Evolutionary conservation across 768 basidiomycete genomes (phyloP).

Genomic region (Rubroboletus pulcherrimus): DNA sequence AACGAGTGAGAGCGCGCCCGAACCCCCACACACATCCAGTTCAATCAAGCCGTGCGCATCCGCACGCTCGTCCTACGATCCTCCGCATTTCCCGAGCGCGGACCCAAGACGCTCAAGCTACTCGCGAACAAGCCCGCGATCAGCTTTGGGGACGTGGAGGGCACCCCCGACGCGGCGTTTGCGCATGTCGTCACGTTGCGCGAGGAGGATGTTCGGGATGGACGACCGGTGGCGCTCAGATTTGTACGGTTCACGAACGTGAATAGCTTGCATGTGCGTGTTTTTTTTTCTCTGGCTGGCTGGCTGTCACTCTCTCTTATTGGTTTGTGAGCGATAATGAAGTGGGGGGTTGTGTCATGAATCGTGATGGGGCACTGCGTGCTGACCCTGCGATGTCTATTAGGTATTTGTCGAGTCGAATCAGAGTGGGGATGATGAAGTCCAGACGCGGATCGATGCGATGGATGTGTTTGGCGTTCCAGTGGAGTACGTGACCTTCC

Average conservation of each 20-base stretch:
- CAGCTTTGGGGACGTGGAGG: slow-evolving; percentile 65
- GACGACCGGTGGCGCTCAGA: slow-evolving; percentile 49
- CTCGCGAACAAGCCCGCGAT: slow-evolving; percentile 56
- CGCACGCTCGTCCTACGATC: slow-evolving; percentile 54
- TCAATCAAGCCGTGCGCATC: slow-evolving; percentile 65
- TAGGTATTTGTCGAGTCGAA: slow-evolving; percentile 71
- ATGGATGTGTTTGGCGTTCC: slow-evolving; percentile 62
- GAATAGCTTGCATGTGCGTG: slow-evolving; percentile 55
- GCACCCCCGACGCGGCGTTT: slow-evolving; percentile 44
- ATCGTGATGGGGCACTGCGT: not conserved
- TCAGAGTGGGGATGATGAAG: slow-evolving; percentile 54
- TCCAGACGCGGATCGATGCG: slow-evolving; percentile 56
- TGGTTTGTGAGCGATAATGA: too few species aligned
- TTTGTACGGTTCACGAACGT: slow-evolving; percentile 71
- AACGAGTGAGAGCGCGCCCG: not conserved
- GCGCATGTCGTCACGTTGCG: slow-evolving; percentile 56
- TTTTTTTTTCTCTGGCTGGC: too few species aligned
- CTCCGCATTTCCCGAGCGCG: slow-evolving; percentile 35
- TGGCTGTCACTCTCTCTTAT: too few species aligned
- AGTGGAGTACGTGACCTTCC: slow-evolving; percentile 44
- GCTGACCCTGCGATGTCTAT: not conserved
- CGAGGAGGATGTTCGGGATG: slow-evolving; percentile 42
- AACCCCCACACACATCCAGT: slow-evolving; percentile 35
- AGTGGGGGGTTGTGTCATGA: not conserved
- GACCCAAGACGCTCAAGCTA: slow-evolving; percentile 60